These are phyloP conservation scores for Oehlia diaphana DNA, from an alignment of 192 early-diverging fungal species.

Conservation along the genomic window DNA sequence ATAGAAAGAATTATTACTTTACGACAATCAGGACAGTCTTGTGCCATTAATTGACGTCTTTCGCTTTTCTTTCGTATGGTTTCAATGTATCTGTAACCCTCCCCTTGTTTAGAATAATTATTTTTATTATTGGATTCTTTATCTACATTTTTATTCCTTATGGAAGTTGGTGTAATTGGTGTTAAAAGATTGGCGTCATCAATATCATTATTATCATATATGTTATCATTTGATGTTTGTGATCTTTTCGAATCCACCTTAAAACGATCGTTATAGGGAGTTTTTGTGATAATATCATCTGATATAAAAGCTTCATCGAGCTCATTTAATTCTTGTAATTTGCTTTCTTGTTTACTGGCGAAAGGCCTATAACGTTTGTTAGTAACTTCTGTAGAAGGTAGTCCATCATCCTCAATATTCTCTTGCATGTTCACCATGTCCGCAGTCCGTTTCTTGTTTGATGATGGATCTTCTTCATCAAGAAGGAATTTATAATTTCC, in stretches of 20 bases:
- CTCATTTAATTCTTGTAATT: background rate
- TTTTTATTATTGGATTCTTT: background rate
- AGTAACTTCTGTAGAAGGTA: background rate
- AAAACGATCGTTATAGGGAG: background rate
- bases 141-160: background rate
- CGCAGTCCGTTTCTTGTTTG: background rate
- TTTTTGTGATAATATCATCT: background rate
- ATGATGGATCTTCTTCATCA: background rate
- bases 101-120: background rate
- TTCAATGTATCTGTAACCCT: background rate
- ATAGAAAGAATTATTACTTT: background rate
- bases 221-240: background rate
- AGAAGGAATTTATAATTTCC: background rate
- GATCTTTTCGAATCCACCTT: background rate
- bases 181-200: background rate
- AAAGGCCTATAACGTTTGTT: background rate
- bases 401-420: background rate
- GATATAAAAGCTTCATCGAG: background rate
- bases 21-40: conserved; percentile 16
- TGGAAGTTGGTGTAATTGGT: background rate
- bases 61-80: background rate
- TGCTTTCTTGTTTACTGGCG: background rate
- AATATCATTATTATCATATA: background rate
- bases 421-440: background rate
- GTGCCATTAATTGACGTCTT: background rate